Evolutionary conservation across 1,139 yeast genomes (phyloP).

Genomic region (Arxiozyma slooffiae): DNA sequence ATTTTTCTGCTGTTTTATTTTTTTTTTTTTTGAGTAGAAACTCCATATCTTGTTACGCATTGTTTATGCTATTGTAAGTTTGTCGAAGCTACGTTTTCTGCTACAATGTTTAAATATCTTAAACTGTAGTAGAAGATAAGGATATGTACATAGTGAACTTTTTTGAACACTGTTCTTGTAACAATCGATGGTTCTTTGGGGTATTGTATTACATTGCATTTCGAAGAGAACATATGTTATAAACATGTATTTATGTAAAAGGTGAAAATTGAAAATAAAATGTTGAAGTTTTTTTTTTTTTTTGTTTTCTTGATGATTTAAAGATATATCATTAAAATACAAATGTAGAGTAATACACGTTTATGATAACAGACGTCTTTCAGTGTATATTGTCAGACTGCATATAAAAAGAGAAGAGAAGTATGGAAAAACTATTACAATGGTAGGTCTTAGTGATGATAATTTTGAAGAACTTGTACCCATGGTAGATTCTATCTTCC

Average conservation of each 20-base stretch:
- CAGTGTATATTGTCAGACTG: not conserved
- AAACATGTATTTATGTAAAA: too few relatives aligned
- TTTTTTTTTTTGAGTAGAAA: too few relatives aligned
- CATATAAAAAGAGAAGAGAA: not conserved
- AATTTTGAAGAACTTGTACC: constrained; percentile 3
- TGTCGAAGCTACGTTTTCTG: too few relatives aligned
- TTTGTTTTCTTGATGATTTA: too few relatives aligned
- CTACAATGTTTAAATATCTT: too few relatives aligned
- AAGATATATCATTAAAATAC: not conserved
- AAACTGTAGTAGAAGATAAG: too few relatives aligned
- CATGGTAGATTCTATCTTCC: constrained; percentile 5
- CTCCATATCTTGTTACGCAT: not conserved
- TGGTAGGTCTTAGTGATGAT: not conserved
- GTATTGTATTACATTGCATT: not conserved
- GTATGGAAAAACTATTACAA: not conserved
- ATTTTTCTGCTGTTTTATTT: too few relatives aligned
- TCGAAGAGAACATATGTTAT: not conserved
- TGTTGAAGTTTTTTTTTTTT: too few relatives aligned
- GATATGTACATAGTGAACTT: too few relatives aligned
- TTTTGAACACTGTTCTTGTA: too few relatives aligned
- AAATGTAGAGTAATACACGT: not conserved
- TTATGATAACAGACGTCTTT: too few relatives aligned
- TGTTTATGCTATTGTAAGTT: not conserved
- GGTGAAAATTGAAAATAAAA: not conserved
- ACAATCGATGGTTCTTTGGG: too few relatives aligned